Conservation (phyloP, 2,329 filamentous ascomycete species). For the Hawksworthiomyces lignivorus region DNA sequence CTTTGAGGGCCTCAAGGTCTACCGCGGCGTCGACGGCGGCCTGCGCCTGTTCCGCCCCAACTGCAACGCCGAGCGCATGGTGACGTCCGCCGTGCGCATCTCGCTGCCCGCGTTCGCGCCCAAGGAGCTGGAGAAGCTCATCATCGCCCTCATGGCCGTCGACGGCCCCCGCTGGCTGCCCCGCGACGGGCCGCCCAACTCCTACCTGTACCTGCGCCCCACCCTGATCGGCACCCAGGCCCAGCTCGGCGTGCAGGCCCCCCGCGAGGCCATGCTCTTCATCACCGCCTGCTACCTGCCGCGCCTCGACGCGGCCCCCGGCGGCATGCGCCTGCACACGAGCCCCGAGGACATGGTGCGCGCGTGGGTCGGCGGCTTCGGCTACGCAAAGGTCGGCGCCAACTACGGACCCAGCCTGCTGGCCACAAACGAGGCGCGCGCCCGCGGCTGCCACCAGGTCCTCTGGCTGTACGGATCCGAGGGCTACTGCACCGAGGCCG, state of each 20-base stretch:
- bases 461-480: constrained; percentile 85
- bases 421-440: constrained; percentile 67
- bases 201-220: constrained; percentile 77
- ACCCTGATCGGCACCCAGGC: constrained; percentile 78
- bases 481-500: constrained; percentile 78
- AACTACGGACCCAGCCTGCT: constrained; percentile 85
- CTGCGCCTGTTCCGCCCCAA: constrained; percentile 72
- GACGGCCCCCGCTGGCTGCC: constrained; percentile 73
- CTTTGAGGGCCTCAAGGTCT: constrained; percentile 79
- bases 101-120: constrained; percentile 68
- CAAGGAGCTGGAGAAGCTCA: constrained; percentile 63
- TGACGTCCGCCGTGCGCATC: constrained; percentile 55
- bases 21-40: constrained; percentile 68
- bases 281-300: constrained; percentile 64
- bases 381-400: constrained; percentile 84
- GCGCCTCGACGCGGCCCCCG: constrained; percentile 40
- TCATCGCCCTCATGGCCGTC: constrained; percentile 61
- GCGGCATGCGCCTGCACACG: constrained; percentile 68
- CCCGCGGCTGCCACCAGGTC: constrained; percentile 75
- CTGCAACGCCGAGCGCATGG: constrained; percentile 61
- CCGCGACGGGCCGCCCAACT: constrained; percentile 50
- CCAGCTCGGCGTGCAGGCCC: constrained; percentile 72
- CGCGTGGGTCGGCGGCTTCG: constrained; percentile 90
- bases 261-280: constrained; percentile 80
- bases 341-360: constrained; percentile 75